phyloP scores from a whole-genome alignment of 805 yeast genomes.

The Hanseniaspora vineae region DNA sequence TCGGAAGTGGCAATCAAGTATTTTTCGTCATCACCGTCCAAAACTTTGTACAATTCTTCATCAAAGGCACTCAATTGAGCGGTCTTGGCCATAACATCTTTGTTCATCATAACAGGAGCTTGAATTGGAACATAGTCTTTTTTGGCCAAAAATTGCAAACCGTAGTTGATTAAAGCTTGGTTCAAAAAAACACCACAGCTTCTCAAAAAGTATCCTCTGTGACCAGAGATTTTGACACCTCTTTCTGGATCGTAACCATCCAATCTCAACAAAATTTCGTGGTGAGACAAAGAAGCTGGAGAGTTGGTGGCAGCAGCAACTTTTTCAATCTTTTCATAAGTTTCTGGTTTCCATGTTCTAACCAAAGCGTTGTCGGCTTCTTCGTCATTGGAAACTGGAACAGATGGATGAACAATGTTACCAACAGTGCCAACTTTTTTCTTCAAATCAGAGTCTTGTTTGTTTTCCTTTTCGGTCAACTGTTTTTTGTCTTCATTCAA shows the following conservation, averaged over 20 bases:
- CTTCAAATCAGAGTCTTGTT: conserved; percentile 63
- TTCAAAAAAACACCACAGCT: conserved; percentile 92
- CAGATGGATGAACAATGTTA: conserved; percentile 87
- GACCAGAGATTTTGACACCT: conserved; percentile 95
- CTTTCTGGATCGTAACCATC: conserved; percentile 99
- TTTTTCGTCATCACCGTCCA: conserved; percentile 96
- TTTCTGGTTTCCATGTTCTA: conserved; percentile 78
- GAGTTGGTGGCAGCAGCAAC: conserved; percentile 67
- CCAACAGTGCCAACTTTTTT: conserved; percentile 83
- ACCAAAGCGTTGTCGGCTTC: conserved; percentile 75
- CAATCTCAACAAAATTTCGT: conserved; percentile 82
- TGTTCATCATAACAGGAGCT: conserved; percentile 99
- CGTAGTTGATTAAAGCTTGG: conserved; percentile 96
- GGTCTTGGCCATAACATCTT: conserved; percentile 98
- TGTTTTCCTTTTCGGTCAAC: conserved; percentile 56
- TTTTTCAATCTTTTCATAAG: conserved; percentile 38
- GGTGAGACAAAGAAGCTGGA: conserved; percentile 79
- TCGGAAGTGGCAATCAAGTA: conserved; percentile 97
- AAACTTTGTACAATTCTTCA: conserved; percentile 93
- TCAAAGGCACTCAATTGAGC: conserved; percentile 97
- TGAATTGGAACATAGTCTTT: conserved; percentile 82
- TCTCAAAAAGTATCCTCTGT: conserved; percentile 95
- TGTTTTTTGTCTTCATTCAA: conserved; percentile 57
- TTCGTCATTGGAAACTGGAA: conserved; percentile 78
- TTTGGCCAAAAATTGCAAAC: conserved; percentile 68